Base-by-base conservation (phyloP, 345 rosid genomes). In the Pseudoturritis turrita region DNA sequence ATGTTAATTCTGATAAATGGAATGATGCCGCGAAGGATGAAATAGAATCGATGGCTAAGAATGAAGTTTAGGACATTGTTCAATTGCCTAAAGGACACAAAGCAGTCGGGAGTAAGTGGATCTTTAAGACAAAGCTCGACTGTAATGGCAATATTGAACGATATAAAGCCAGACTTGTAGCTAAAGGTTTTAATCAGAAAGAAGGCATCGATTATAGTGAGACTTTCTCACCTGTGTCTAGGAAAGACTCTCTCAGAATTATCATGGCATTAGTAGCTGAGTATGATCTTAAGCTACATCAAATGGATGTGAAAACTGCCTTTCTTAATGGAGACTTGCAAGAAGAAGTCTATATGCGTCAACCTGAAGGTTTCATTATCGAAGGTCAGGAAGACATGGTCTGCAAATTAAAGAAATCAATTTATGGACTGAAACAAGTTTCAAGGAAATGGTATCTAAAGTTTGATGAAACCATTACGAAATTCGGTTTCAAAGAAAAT, bases 41-140 rank as follows among this genome's bases (percentile, higher is more conserved):
- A 15, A 41, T 55, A 1, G 0, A 28, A 15, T 56, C 36, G 2
- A 45, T 57, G 73, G 46, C 6, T 19, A 5, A 44, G 0, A 44
- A 45, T 4, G 33, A 14, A 43, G 65, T 56, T 4, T 57, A 17
- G 4, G 23, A 23, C 0, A 1, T 70, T 1, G 47, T 46, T 58
- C 26, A 3, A 6, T 58, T 70, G 10, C 49, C 28, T 22, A 7
- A 70, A 57, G 39, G 39, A 45, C 28, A 35, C 26, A 46, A 70
- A 58, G 0, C 21, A 4, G 12, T 70, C 3, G 47, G 40, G 37
- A 46, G 19, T n/a, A 70, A 35, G 18, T 58, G 37, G 74, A 15
- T 70, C 14, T 70, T 35, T 31, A 70, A 57, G 37, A 35, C 18
- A 21, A 58, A 58, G n/a, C n/a, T n/a, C n/a, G n/a, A n/a, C n/a